These are phyloP conservation scores for Trichoderma lentiforme DNA, from an alignment of 2,329 filamentous ascomycete genomes.

Conservation along the genomic window DNA sequence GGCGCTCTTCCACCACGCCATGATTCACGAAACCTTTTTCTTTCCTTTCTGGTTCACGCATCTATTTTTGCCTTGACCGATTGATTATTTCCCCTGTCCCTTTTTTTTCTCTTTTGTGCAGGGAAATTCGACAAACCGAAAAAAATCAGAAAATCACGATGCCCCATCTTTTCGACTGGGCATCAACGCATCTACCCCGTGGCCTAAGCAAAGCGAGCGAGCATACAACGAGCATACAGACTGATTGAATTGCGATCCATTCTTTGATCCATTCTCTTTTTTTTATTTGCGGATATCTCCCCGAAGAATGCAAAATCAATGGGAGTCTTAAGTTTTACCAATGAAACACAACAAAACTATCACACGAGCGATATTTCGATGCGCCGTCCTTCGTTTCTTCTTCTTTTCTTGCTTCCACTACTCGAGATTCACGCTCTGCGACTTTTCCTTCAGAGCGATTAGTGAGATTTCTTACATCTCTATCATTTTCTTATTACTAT, in stretches of 20 bases:
- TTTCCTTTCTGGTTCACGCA: background rate
- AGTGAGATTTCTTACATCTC: background rate
- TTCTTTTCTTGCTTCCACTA: background rate
- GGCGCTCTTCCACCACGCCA: background rate
- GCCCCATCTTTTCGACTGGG: background rate
- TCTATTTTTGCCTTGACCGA: background rate
- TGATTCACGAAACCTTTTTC: slow-evolving; percentile 12
- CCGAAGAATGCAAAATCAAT: background rate
- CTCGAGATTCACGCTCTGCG: background rate
- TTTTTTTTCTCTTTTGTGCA: background rate
- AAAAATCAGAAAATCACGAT: background rate
- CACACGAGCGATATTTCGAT: background rate
- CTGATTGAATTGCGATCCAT: slow-evolving; percentile 12
- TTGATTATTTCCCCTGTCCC: background rate
- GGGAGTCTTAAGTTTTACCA: background rate
- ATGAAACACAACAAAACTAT: background rate
- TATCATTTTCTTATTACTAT: background rate
- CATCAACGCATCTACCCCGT: background rate
- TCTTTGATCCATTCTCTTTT: slow-evolving; percentile 3
- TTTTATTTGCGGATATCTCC: background rate
- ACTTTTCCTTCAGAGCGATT: background rate
- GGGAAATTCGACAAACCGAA: background rate
- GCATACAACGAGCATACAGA: slow-evolving; percentile 8
- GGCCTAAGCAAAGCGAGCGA: background rate
- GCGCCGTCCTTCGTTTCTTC: background rate